phyloP scores from a whole-genome alignment of 805 yeast species.

The Metschnikowia lunata region DNA sequence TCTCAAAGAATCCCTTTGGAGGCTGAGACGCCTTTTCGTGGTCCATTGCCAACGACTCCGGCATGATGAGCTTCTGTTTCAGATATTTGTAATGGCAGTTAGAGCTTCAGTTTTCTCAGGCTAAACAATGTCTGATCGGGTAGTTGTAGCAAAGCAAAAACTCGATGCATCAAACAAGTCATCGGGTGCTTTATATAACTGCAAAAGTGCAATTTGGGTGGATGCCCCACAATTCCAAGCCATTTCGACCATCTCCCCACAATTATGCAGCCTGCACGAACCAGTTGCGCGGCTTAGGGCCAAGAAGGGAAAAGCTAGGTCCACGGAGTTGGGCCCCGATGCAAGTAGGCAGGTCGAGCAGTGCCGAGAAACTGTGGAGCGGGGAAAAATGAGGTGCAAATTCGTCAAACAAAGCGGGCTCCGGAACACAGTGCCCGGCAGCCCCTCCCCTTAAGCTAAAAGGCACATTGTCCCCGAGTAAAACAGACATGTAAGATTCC shows the following conservation, averaged over 20 bases:
- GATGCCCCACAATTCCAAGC: slow-evolving; percentile 7
- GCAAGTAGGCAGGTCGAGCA: slow-evolving; percentile 3
- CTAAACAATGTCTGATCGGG: no score
- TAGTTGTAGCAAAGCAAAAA: no score
- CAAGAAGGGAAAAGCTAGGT: not conserved
- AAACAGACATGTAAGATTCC: not conserved
- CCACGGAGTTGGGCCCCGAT: not conserved
- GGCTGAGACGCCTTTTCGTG: slow-evolving; percentile 19
- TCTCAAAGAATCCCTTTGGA: slow-evolving; percentile 18
- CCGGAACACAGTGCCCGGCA: no score
- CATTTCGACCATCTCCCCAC: slow-evolving; percentile 1
- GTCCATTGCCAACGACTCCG: slow-evolving; percentile 18
- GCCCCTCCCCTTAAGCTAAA: no score
- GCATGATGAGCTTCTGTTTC: slow-evolving; percentile 7
- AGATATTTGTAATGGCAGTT: no score
- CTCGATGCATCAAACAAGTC: no score
- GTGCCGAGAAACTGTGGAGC: slow-evolving; percentile 5
- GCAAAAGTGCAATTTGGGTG: not conserved
- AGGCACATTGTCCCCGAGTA: not conserved
- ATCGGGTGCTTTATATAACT: no score
- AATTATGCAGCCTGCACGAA: slow-evolving; percentile 1
- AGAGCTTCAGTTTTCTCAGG: no score
- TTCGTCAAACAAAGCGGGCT: no score
- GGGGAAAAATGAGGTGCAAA: slow-evolving; percentile 1
- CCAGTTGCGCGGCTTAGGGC: not conserved